A percentile compares a stretch with the other conserved stretches of the same genome.
These are phyloP conservation scores for Nematodospora valgi DNA, from an alignment of 805 yeast genomes.

Conservation along the genomic window DNA sequence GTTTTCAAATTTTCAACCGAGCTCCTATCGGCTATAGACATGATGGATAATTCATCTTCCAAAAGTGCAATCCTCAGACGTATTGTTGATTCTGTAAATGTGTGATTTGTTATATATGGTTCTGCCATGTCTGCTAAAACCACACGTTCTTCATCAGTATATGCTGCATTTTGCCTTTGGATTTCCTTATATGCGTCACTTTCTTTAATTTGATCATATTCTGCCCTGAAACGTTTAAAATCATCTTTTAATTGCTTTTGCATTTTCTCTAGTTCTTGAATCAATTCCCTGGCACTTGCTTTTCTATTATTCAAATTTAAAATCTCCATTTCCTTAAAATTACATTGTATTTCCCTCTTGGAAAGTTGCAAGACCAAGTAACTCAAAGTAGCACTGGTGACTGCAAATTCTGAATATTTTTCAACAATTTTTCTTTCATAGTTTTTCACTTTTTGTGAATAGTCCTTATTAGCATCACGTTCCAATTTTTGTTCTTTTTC, in stretches of 20 bases:
- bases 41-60: constrained; percentile 42
- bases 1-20: constrained; percentile 38
- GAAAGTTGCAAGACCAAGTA: constrained; percentile 9
- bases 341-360: constrained; percentile 1
- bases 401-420: constrained; percentile 13
- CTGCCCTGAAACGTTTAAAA: constrained; percentile 31
- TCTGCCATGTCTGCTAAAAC: constrained; percentile 38
- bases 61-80: constrained; percentile 40
- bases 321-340: constrained; percentile 2
- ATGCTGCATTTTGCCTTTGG: constrained; percentile 30
- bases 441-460: constrained; percentile 34
- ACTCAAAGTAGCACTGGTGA: not conserved
- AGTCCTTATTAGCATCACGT: constrained; percentile 39
- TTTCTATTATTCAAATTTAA: constrained; percentile 17
- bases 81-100: constrained; percentile 37
- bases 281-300: constrained; percentile 20
- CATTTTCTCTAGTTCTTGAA: constrained; percentile 23
- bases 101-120: constrained; percentile 29
- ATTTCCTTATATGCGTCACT: constrained; percentile 37
- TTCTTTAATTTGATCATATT: constrained; percentile 37
- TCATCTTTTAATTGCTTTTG: constrained; percentile 17
- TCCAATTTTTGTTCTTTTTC: constrained; percentile 30
- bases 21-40: constrained; percentile 35
- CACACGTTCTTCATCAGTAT: constrained; percentile 37
- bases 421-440: constrained; percentile 24